A percentile compares a stretch with the other conserved stretches of the same genome.
Conservation (phyloP, 1,284 basidiomycete genomes). For the Ustilago lituana region DNA sequence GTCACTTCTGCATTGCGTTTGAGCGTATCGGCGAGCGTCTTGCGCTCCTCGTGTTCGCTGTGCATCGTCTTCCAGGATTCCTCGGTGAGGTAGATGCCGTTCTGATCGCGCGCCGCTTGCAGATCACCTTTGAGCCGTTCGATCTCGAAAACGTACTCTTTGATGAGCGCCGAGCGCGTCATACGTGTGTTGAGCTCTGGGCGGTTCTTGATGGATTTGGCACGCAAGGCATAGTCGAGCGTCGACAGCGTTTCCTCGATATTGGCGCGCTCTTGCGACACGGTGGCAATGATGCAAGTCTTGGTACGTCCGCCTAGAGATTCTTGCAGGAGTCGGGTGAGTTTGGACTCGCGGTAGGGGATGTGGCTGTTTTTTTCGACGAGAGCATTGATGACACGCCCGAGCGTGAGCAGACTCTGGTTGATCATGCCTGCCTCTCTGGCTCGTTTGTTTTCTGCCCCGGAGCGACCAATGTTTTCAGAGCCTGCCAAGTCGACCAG, state of each 20-base stretch:
- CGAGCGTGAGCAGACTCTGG: conserved; percentile 92
- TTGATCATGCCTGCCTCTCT: conserved; percentile 99
- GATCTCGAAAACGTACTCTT: conserved; percentile 95
- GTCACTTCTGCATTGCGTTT: conserved; percentile 58
- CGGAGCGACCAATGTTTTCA: conserved; percentile 95
- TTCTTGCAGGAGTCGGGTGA: conserved; percentile 96
- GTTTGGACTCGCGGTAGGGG: conserved; percentile 85
- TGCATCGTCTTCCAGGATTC: conserved; percentile 60
- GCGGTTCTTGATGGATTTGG: conserved; percentile 94
- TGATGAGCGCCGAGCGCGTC: conserved; percentile 88
- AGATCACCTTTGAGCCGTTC: conserved; percentile 91
- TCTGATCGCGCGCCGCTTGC: conserved; percentile 68
- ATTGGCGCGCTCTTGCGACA: conserved; percentile 71
- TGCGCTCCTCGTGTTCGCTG: conserved; percentile 52
- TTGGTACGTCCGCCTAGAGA: conserved; percentile 98
- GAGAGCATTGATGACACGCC: conserved; percentile 94
- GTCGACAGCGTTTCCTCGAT: conserved; percentile 98
- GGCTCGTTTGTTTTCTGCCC: conserved; percentile 93
- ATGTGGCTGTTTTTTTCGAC: conserved; percentile 89
- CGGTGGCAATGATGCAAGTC: conserved; percentile 95
- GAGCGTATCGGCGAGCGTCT: conserved; percentile 52
- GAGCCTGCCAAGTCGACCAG: conserved; percentile 96
- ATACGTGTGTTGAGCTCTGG: conserved; percentile 95
- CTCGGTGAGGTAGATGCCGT: conserved; percentile 60
- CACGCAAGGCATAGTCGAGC: conserved; percentile 94